Evolutionary conservation across 225 moss, liverwort and hornwort genomes (phyloP), one percentile per base, ranked within the genome.

Genomic region (Anthoceros angustus): DNA sequence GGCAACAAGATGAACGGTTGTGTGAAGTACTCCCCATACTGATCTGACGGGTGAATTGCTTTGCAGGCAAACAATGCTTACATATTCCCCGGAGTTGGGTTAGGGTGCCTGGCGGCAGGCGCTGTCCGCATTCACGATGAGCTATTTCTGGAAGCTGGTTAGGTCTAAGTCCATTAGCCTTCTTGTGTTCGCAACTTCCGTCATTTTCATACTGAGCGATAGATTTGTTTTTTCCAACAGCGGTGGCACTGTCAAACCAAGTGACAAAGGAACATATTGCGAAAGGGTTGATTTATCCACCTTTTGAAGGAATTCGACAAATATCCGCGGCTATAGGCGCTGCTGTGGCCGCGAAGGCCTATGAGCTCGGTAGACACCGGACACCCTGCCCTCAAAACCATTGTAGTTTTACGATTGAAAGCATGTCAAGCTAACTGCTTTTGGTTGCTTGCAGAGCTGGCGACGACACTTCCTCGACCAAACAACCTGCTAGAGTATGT

Each of bases 211-310:
- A 55, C 55, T 55, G 14, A 55, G 7, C n/a, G 6, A 9, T 1
- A 18, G 32, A 12, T 67, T 9, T 66, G 63, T 32, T 67, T 66
- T 23, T 18, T 70, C 20, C 65, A 66, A 21, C 81, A 94, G 93
- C 93, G 68, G 84, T 79, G 70, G 81, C 90, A 2, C 63, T 94
- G 70, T 84, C 87, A 9, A 67, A 64, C 23, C 63, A 71, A 0
- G 76, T 94, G 64, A 94, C 81, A 0, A 78, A 82, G 70, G 84
- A 84, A 63, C 81, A 94, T 66, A 80, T 94, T 20, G 84, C 78
- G 12, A 63, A 76, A 41, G 90, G 90, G 26, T 68, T 90, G 46
- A 62, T 90, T 18, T 94, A 82, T 25, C 93, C 93, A 10, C 81
- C 90, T 3, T 72, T 90, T 43, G 82, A 90, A 40, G 60, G 77